phyloP scores from a whole-genome alignment of 768 basidiomycete genomes.

The Ephemerocybe angulata region DNA sequence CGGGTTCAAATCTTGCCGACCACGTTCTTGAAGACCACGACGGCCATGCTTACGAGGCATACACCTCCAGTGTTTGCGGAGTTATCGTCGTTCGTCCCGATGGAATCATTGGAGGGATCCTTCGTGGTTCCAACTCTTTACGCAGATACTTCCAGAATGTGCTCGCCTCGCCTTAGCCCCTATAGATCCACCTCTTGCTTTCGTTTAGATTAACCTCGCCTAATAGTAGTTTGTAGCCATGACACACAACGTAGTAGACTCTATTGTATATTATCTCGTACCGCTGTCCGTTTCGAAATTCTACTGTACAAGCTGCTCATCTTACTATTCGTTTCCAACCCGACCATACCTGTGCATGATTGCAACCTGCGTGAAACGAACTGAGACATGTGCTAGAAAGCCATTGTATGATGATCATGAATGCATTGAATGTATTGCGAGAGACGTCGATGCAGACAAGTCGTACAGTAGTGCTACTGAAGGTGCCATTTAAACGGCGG shows the following conservation, averaged over 20 bases:
- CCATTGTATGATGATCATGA: too few relatives aligned
- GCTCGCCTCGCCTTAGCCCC: neutral
- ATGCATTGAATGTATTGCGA: conserved; percentile 1
- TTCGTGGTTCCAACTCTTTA: neutral
- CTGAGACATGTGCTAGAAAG: too few relatives aligned
- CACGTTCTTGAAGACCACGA: conserved; percentile 21
- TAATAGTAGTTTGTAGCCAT: too few relatives aligned
- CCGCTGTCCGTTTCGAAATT: too few relatives aligned
- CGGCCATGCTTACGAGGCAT: conserved; percentile 24
- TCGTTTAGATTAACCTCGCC: neutral
- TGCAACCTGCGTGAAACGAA: too few relatives aligned
- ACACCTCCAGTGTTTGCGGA: conserved; percentile 54
- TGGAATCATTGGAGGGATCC: conserved; percentile 23
- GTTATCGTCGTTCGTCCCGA: conserved; percentile 32
- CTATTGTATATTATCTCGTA: too few relatives aligned
- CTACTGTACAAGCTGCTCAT: too few relatives aligned
- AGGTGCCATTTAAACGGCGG: conserved; percentile 48
- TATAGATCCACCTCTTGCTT: neutral
- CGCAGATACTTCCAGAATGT: conserved; percentile 7
- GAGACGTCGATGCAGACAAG: neutral
- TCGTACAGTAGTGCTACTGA: conserved; percentile 31
- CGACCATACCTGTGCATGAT: too few relatives aligned
- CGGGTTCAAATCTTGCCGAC: conserved; percentile 1
- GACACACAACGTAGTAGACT: too few relatives aligned
- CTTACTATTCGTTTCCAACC: too few relatives aligned